Percentiles rank a stretch among this genome's conserved stretches.
phyloP scores from a whole-genome alignment of 2,329 filamentous ascomycete genomes.

The Ophiosphaerella narmari region DNA sequence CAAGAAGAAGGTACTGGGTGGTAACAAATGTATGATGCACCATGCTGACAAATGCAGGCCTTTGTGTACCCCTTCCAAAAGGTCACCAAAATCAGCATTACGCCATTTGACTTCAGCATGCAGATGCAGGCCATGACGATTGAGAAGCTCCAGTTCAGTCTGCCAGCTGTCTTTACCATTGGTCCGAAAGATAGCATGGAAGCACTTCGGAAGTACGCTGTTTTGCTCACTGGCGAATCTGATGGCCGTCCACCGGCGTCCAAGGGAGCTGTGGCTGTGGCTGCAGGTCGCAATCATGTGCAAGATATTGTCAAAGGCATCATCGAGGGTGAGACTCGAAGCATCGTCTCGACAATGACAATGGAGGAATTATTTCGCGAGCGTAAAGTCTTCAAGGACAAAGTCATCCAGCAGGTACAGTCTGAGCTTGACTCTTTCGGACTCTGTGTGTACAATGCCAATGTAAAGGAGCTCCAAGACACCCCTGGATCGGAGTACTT shows the following conservation, averaged over 20 bases:
- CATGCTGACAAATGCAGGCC: conserved; percentile 33
- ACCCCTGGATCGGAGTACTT: conserved; percentile 84
- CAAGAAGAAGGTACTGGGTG: conserved; percentile 67
- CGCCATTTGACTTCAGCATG: conserved; percentile 81
- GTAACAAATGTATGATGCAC: conserved; percentile 48
- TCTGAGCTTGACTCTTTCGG: conserved; percentile 78
- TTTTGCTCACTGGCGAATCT: conserved; percentile 70
- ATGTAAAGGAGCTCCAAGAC: conserved; percentile 86
- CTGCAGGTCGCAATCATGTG: conserved; percentile 66
- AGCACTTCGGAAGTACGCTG: conserved; percentile 79
- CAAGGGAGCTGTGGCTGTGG: conserved; percentile 47
- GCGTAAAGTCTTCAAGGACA: conserved; percentile 75
- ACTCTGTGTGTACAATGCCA: conserved; percentile 63
- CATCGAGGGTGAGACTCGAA: conserved; percentile 85
- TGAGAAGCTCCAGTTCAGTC: conserved; percentile 81
- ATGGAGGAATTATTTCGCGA: conserved; percentile 89
- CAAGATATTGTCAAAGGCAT: conserved; percentile 88
- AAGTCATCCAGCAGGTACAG: conserved; percentile 69
- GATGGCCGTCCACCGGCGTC: conserved; percentile 49
- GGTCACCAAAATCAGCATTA: conserved; percentile 59
- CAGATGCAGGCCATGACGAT: conserved; percentile 85
- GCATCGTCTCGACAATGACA: conserved; percentile 85
- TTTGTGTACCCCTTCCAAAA: conserved; percentile 47
- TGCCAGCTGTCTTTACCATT: conserved; percentile 85
- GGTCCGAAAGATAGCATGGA: conserved; percentile 75